A percentile compares a stretch with the other conserved stretches of the same genome.
Evolutionary conservation across 2,329 filamentous ascomycete species (phyloP).

Genomic region (Colletotrichum magnum): DNA sequence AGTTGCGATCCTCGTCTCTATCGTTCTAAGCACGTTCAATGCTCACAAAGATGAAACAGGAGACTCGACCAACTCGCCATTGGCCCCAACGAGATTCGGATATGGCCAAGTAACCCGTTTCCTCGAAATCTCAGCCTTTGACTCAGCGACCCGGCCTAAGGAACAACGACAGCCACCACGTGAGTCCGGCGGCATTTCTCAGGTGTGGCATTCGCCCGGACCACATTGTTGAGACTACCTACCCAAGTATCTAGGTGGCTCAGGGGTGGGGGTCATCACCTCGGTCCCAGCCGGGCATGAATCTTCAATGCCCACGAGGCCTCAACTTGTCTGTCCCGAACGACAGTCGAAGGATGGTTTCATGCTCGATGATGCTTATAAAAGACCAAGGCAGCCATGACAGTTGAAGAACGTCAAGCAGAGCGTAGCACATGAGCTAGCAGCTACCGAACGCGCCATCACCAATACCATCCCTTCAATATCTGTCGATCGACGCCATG

Average conservation of each 20-base stretch:
- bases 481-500: constrained; percentile 34
- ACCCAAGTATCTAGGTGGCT: too few species aligned
- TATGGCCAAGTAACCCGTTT: too few species aligned
- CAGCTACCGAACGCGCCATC: constrained; percentile 21
- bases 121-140: background rate
- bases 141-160: background rate
- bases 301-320: background rate
- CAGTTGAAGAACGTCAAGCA: constrained; percentile 18
- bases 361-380: background rate
- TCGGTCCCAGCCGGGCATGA: too few species aligned
- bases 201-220: background rate
- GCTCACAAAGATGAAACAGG: background rate
- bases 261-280: too few species aligned
- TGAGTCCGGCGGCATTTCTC: background rate
- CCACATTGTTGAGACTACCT: background rate
- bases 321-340: constrained; percentile 9
- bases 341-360: background rate
- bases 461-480: constrained; percentile 40
- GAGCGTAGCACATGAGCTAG: constrained; percentile 6
- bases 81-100: too few species aligned
- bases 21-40: background rate
- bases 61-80: background rate
- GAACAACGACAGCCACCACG: background rate
- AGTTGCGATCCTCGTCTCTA: background rate
- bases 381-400: background rate